Conservation (phyloP, 148 eudicot genomes). For the Polygonum aviculare region DNA sequence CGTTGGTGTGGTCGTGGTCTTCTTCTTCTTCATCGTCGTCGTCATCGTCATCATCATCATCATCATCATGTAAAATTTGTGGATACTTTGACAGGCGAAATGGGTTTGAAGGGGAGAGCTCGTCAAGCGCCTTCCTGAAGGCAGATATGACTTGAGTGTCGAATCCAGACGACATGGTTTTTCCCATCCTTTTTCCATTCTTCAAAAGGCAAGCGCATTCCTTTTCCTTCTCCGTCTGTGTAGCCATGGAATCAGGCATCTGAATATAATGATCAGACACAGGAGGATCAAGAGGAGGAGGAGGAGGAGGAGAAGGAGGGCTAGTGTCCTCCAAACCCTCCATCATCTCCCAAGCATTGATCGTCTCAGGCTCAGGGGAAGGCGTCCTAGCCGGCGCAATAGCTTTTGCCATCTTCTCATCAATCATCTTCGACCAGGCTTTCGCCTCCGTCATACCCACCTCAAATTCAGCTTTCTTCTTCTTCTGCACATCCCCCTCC, state of each 20-base stretch:
- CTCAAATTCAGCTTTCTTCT: neutral
- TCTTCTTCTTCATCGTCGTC: too few relatives aligned
- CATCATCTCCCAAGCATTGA: conserved; percentile 12
- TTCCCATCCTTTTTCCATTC: conserved; percentile 14
- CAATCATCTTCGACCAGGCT: conserved; percentile 3
- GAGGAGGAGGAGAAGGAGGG: too few relatives aligned
- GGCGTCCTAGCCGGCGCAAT: neutral
- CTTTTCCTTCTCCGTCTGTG: too few relatives aligned
- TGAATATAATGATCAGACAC: too few relatives aligned
- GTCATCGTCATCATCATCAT: neutral
- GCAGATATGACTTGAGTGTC: neutral
- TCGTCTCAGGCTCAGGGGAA: neutral
- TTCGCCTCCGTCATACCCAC: neutral
- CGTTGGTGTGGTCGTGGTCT: neutral
- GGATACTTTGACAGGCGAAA: neutral
- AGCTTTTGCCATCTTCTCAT: neutral
- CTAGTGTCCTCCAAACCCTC: conserved; percentile 2
- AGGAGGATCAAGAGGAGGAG: conserved; percentile 23
- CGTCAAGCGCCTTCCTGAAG: conserved; percentile 1
- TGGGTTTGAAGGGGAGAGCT: neutral
- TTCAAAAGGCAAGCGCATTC: conserved; percentile 22
- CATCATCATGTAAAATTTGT: neutral
- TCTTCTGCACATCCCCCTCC: neutral
- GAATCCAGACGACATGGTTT: conserved; percentile 4
- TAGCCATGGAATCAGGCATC: conserved; percentile 4